Percentiles rank a stretch among this genome's conserved stretches.
Evolutionary conservation across 441 rosid species (phyloP).

Genomic region (Viola pubescens): DNA sequence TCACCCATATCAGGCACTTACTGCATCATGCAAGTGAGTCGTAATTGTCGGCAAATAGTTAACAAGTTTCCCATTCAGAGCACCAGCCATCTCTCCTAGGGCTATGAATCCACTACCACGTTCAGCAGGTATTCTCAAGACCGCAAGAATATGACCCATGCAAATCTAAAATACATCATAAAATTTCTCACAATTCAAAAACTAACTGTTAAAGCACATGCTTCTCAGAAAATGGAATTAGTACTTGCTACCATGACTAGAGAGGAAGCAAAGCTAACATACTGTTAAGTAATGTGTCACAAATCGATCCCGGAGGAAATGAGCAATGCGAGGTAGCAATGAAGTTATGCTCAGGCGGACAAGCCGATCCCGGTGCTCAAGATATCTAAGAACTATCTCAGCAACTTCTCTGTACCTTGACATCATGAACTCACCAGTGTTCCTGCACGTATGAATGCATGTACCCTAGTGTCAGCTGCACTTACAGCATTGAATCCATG

Average conservation of each 20-base stretch:
- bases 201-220: slow-evolving; percentile 1
- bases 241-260: slow-evolving; percentile 7
- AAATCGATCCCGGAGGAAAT: slow-evolving; percentile 98
- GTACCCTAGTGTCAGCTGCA: slow-evolving; percentile 2
- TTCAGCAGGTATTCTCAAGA: slow-evolving; percentile 82
- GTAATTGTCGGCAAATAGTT: slow-evolving; percentile 96
- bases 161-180: slow-evolving; percentile 61
- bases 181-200: slow-evolving; percentile 8
- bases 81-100: slow-evolving; percentile 99
- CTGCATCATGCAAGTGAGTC: slow-evolving; percentile 95
- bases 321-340: slow-evolving; percentile 97
- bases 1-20: slow-evolving; percentile 26
- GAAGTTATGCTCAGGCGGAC: slow-evolving; percentile 99
- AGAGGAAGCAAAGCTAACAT: slow-evolving; percentile 26
- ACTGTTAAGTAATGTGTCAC: slow-evolving; percentile 92
- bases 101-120: slow-evolving; percentile 99
- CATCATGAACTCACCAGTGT: slow-evolving; percentile 99
- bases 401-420: slow-evolving; percentile 99
- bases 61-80: slow-evolving; percentile 95
- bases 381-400: slow-evolving; percentile 91
- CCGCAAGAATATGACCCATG: slow-evolving; percentile 95
- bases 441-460: slow-evolving; percentile 51
- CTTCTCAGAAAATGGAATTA: slow-evolving; percentile 1
- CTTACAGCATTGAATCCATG: no score
- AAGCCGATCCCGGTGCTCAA: slow-evolving; percentile 91